Base-by-base conservation (phyloP, 495 filamentous ascomycete genomes). In the Aspergillus taichungensis region DNA sequence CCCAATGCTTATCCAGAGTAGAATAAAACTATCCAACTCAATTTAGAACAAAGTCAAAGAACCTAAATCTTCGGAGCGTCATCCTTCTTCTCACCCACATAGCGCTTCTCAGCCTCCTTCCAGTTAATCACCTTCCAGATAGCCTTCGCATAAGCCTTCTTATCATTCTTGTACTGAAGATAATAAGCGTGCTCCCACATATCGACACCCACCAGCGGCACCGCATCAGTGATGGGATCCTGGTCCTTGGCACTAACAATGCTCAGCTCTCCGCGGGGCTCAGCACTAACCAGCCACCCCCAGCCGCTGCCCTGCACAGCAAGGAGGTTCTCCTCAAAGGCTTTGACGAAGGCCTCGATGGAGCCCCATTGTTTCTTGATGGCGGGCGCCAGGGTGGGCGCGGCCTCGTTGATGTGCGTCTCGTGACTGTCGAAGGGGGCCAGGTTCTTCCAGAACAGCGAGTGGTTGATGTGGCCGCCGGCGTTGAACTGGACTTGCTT, bases 51-150 rank as follows among this genome's bases (percentile, higher is more conserved):
- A 13, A 53, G 3, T 43, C 41, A 56, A 32, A n/a, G n/a, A n/a
- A 65, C 51, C 48, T 66, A 63, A 29, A 64, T 13, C 3, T 43
- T 4, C 37, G 40, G 14, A 8, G 34, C 43, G 8, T 54, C 43
- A 7, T 54, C 57, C 41, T 63, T 54, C 13, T 64, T 54, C 5
- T 61, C 68, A 35, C 56, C 52, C 34, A 40, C 54, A 57, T 85
- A 91, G 40, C 92, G 78, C 54, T 82, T 75, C 74, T 94, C 92
- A 3, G 86, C 90, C 34, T 82, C 79, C 60, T 84, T 86, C 92
- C 92, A 98, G 69, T 96, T 95, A 46, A 98, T 74, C 13, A 98
- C 85, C 65, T 94, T 87, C 92, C 92, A 98, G 55, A 97, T 84
- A 30, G 84, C 85, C 34, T 80, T 77, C 50, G 96, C 91, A 66